phyloP scores from a whole-genome alignment of 2,329 filamentous ascomycete genomes.

The Ascomycota sp. region DNA sequence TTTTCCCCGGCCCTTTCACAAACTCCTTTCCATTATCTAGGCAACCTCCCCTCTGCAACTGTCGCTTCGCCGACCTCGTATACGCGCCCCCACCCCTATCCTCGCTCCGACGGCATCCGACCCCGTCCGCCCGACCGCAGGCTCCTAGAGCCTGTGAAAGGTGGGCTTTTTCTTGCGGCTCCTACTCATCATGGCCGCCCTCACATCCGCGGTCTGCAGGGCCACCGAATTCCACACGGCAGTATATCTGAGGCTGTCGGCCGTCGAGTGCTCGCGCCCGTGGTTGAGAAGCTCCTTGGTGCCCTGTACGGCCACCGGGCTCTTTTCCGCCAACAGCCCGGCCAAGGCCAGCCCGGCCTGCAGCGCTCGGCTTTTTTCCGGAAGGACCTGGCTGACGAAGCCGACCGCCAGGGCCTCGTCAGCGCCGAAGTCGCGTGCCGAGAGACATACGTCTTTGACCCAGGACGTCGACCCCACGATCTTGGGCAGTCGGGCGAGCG shows the following conservation, averaged over 20 bases:
- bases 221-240: slow-evolving; percentile 72
- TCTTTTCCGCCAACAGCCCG: slow-evolving; percentile 51
- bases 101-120: too few species aligned
- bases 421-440: slow-evolving; percentile 47
- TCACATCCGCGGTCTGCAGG: slow-evolving; percentile 62
- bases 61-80: too few species aligned
- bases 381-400: slow-evolving; percentile 45
- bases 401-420: slow-evolving; percentile 51
- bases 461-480: slow-evolving; percentile 49
- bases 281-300: slow-evolving; percentile 79
- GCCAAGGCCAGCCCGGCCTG: slow-evolving; percentile 43
- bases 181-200: slow-evolving; percentile 52
- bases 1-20: too few species aligned
- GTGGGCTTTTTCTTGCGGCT: slow-evolving; percentile 59
- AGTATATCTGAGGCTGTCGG: slow-evolving; percentile 67
- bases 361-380: slow-evolving; percentile 42
- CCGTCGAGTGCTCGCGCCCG: slow-evolving; percentile 55
- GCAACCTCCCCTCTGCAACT: too few species aligned
- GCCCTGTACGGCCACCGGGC: slow-evolving; percentile 68
- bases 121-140: too few species aligned
- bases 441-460: slow-evolving; percentile 61
- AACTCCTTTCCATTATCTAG: too few species aligned
- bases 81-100: too few species aligned
- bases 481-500: slow-evolving; percentile 52
- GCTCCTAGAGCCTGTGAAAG: slow-evolving; percentile 78